A percentile compares a stretch with the other conserved stretches of the same genome.
These are phyloP conservation scores for Penicillium sp. DNA, from an alignment of 2,329 filamentous ascomycete genomes.

Conservation along the genomic window DNA sequence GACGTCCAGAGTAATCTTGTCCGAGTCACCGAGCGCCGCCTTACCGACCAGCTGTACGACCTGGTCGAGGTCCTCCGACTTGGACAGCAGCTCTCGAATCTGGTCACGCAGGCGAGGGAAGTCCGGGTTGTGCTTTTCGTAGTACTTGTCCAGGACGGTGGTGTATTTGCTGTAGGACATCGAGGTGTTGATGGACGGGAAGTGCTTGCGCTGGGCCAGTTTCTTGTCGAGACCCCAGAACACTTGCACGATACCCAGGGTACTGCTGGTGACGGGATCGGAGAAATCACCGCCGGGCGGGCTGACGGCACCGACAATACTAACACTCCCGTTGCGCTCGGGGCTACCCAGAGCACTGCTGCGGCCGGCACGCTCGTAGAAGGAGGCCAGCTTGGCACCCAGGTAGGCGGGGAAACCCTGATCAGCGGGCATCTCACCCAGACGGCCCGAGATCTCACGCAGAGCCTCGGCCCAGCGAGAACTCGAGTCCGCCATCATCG, in stretches of 20 bases:
- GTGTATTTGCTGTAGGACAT: constrained; percentile 98
- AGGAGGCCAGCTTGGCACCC: constrained; percentile 92
- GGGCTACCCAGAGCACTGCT: constrained; percentile 84
- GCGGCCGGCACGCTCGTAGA: constrained; percentile 97
- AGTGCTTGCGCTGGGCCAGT: constrained; percentile 97
- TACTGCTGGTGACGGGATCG: constrained; percentile 91
- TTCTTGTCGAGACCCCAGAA: constrained; percentile 99
- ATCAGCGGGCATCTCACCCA: constrained; percentile 99
- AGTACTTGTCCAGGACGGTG: constrained; percentile 81
- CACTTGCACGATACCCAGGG: constrained; percentile 95
- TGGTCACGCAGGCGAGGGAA: constrained; percentile 91
- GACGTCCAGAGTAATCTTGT: constrained; percentile 97
- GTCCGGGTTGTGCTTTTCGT: constrained; percentile 88
- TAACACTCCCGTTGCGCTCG: constrained; percentile 85
- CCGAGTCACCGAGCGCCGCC: constrained; percentile 88
- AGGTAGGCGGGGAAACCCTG: constrained; percentile 99
- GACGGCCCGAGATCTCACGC: constrained; percentile 96
- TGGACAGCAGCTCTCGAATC: constrained; percentile 88
- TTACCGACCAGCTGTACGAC: constrained; percentile 98
- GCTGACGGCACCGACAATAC: constrained; percentile 95
- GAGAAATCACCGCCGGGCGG: constrained; percentile 99
- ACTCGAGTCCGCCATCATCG: constrained; percentile 99
- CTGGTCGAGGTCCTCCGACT: constrained; percentile 96
- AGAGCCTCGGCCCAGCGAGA: constrained; percentile 98
- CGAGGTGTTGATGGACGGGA: constrained; percentile 95